phyloP scores from a whole-genome alignment of 768 basidiomycete species.

The Amanita thiersii region DNA sequence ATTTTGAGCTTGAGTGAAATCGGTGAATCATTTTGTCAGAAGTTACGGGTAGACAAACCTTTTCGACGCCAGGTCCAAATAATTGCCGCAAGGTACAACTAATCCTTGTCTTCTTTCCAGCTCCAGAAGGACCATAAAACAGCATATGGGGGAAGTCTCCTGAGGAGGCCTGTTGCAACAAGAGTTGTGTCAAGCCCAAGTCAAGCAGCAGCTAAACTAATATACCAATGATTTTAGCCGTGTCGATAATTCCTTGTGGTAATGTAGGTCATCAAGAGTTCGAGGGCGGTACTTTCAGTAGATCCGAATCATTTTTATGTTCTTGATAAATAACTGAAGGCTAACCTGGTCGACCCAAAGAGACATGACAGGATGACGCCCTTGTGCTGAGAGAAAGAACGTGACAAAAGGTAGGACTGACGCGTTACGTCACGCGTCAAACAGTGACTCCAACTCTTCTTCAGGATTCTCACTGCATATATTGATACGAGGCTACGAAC shows the following conservation, averaged over 20 bases:
- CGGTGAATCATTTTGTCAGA: background rate
- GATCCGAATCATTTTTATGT: background rate
- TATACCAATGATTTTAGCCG: conserved; percentile 75
- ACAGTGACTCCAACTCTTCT: background rate
- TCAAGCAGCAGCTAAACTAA: background rate
- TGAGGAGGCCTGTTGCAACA: conserved; percentile 54
- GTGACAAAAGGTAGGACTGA: conserved; percentile 5
- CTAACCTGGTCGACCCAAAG: conserved; percentile 62
- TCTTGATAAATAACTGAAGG: conserved; percentile 6
- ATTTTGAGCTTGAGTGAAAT: conserved; percentile 71
- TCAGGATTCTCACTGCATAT: background rate
- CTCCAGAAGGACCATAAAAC: conserved; percentile 95
- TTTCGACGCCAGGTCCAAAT: conserved; percentile 90
- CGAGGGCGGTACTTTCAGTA: conserved; percentile 73
- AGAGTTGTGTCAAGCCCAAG: conserved; percentile 2
- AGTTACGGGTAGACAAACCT: conserved; percentile 39
- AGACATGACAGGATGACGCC: conserved; percentile 50
- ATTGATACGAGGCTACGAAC: background rate
- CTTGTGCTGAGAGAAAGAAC: background rate
- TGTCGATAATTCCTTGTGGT: conserved; percentile 74
- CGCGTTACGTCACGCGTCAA: conserved; percentile 18
- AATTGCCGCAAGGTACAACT: conserved; percentile 81
- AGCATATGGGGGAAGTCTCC: conserved; percentile 97
- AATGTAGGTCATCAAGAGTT: conserved; percentile 78
- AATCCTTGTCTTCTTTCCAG: conserved; percentile 97